phyloP scores from a whole-genome alignment of 2,329 filamentous ascomycete genomes.

The Ophiostoma sp. region DNA sequence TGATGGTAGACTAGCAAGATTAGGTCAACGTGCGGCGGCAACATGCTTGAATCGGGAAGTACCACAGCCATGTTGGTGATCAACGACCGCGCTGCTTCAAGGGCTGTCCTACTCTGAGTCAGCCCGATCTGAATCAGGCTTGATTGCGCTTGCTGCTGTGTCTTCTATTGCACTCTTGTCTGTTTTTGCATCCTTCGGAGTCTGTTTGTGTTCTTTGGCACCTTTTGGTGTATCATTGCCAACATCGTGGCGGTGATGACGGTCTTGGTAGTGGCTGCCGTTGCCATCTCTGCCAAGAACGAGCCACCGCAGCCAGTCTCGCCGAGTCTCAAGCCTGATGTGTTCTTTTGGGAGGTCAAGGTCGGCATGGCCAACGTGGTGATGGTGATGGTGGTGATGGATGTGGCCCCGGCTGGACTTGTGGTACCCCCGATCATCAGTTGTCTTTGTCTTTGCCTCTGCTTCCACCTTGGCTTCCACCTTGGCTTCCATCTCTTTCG shows the following conservation, averaged over 20 bases:
- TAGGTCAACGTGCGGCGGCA: too few species aligned
- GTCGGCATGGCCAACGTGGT: background rate
- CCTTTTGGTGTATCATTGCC: background rate
- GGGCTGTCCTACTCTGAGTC: too few species aligned
- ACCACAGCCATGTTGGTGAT: too few species aligned
- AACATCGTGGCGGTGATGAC: background rate
- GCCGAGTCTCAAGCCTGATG: constrained; percentile 12
- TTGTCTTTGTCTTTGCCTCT: background rate
- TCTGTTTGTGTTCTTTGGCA: too few species aligned
- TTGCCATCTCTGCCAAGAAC: constrained; percentile 7
- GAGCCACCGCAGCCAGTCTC: constrained; percentile 17
- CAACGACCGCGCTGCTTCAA: too few species aligned
- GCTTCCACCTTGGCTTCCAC: too few species aligned
- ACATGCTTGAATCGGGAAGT: too few species aligned
- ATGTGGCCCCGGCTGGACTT: background rate
- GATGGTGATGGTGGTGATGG: constrained; percentile 17
- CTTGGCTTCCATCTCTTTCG: background rate
- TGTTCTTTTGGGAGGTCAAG: background rate
- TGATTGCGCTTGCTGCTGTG: too few species aligned
- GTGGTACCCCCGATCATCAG: background rate
- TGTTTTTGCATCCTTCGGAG: background rate
- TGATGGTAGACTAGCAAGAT: too few species aligned
- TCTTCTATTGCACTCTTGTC: background rate
- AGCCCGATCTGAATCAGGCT: too few species aligned
- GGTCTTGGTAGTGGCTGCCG: background rate